A percentile compares a stretch with the other conserved stretches of the same genome.
Conservation (phyloP, 805 yeast genomes). For the Maudiozyma serrabonitensis region DNA sequence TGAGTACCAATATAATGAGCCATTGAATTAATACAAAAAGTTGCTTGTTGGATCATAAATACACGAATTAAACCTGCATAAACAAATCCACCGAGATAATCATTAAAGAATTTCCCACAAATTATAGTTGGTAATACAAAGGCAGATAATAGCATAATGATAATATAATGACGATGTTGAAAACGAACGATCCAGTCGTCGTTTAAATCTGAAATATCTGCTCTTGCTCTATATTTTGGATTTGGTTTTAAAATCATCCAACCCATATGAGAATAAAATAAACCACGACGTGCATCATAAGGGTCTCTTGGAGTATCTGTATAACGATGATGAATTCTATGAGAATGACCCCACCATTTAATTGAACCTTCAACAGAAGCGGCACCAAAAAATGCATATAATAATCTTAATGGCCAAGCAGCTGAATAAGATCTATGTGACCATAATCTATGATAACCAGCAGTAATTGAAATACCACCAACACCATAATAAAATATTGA, state of each 20-base stretch:
- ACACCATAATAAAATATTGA: slow-evolving; percentile 44
- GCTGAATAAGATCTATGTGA: slow-evolving; percentile 68
- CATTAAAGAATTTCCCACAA: slow-evolving; percentile 48
- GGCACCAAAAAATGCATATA: slow-evolving; percentile 71
- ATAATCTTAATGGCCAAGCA: slow-evolving; percentile 46
- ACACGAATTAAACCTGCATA: slow-evolving; percentile 69
- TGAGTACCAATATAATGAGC: slow-evolving; percentile 83
- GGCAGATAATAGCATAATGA: slow-evolving; percentile 51
- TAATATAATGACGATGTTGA: slow-evolving; percentile 71
- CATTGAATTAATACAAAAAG: slow-evolving; percentile 76
- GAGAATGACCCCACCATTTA: slow-evolving; percentile 85
- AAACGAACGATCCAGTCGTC: slow-evolving; percentile 71
- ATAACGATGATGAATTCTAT: slow-evolving; percentile 79
- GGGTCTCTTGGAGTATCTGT: slow-evolving; percentile 80
- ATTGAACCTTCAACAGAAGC: slow-evolving; percentile 78
- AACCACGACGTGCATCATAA: slow-evolving; percentile 74
- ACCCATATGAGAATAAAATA: slow-evolving; percentile 78
- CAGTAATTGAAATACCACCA: slow-evolving; percentile 71
- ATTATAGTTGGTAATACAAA: slow-evolving; percentile 51
- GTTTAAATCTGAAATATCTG: slow-evolving; percentile 69
- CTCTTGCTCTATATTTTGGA: slow-evolving; percentile 73
- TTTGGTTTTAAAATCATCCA: slow-evolving; percentile 79
- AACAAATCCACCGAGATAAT: slow-evolving; percentile 62
- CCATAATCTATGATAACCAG: slow-evolving; percentile 76
- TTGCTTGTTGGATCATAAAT: slow-evolving; percentile 69